Evolutionary conservation across 2,329 filamentous ascomycete species (phyloP).

Genomic region (Lomentospora prolificans): DNA sequence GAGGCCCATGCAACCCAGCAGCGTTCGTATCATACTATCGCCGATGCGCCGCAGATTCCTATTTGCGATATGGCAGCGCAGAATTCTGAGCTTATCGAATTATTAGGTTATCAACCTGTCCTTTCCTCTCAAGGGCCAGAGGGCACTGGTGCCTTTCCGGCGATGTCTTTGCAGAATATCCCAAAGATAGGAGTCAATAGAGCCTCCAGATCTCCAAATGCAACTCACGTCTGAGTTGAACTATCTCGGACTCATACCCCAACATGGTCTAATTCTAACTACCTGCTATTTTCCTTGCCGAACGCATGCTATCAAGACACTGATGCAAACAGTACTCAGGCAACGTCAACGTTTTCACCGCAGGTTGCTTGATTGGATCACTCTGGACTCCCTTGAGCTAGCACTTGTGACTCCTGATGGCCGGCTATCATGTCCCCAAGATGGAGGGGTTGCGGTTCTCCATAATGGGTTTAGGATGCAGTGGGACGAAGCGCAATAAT

Average conservation of each 20-base stretch:
- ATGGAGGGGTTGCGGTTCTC: slow-evolving; percentile 15
- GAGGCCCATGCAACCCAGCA: background rate
- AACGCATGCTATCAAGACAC: background rate
- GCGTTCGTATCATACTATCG: background rate
- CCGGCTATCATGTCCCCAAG: slow-evolving; percentile 17
- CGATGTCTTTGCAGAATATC: background rate
- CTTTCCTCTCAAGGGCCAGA: background rate
- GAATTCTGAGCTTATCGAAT: background rate
- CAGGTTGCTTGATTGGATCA: slow-evolving; percentile 17
- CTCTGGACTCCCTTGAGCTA: slow-evolving; percentile 14
- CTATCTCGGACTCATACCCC: background rate
- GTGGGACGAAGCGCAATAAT: background rate
- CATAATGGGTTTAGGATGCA: background rate
- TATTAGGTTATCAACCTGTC: background rate
- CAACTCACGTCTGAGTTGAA: background rate
- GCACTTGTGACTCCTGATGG: slow-evolving; percentile 13
- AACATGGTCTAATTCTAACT: background rate
- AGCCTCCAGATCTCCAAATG: background rate
- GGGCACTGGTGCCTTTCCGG: background rate
- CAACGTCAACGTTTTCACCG: background rate
- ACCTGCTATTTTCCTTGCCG: background rate
- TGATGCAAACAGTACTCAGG: background rate
- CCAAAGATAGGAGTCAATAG: background rate
- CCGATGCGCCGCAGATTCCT: background rate
- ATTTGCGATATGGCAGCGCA: background rate